Percentiles rank a stretch among this genome's conserved stretches.
Conservation (phyloP, 805 yeast species). For the Saitoella complicata region DNA sequence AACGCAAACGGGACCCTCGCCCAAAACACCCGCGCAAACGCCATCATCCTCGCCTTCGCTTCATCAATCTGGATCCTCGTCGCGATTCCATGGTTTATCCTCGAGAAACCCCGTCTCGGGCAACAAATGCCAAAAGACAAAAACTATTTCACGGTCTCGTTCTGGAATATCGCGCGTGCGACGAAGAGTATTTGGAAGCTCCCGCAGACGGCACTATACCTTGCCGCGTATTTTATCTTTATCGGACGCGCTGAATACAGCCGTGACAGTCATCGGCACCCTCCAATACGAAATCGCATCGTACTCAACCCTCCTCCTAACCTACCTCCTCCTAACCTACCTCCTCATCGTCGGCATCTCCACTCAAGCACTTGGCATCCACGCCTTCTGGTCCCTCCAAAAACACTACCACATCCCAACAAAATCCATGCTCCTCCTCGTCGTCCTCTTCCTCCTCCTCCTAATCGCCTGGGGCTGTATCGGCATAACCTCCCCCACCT, state of each 20-base stretch:
- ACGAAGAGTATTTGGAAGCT: background rate
- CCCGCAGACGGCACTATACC: background rate
- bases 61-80: background rate
- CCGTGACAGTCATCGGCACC: background rate
- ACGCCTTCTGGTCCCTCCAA: background rate
- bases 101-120: background rate
- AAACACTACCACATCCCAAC: background rate
- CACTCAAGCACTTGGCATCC: background rate
- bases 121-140: background rate
- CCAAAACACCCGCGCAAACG: background rate
- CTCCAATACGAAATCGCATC: background rate
- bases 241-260: background rate
- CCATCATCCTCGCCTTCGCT: background rate
- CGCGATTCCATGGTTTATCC: background rate
- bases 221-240: background rate
- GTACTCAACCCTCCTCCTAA: background rate
- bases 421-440: background rate
- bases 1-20: background rate
- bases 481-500: background rate
- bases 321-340: background rate
- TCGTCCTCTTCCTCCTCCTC: background rate
- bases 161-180: background rate
- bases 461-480: background rate
- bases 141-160: background rate
- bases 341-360: background rate